phyloP scores from a whole-genome alignment of 306 rosid genomes.

The Cercis canadensis region DNA sequence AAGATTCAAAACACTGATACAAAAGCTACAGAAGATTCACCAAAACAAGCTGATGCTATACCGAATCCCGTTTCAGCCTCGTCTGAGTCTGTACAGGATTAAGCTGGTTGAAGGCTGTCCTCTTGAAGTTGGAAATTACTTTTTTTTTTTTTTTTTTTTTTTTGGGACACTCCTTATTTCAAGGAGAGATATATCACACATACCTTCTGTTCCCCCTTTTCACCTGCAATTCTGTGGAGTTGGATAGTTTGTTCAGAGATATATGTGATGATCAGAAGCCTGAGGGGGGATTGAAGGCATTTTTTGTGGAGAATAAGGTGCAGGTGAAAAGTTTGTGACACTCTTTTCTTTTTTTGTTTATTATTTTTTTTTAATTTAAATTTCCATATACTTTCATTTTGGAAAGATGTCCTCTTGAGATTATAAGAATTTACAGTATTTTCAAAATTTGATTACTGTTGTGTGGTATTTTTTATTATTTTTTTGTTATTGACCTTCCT shows the following conservation, averaged over 20 bases:
- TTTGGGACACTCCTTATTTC: constrained; percentile 37
- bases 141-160: too few relatives aligned
- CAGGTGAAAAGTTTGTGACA: constrained; percentile 74
- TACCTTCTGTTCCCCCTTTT: constrained; percentile 68
- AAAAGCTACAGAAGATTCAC: constrained; percentile 50
- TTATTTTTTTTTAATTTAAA: neutral
- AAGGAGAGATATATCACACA: constrained; percentile 57
- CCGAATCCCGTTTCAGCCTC: constrained; percentile 52
- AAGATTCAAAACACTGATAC: constrained; percentile 55
- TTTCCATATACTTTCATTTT: constrained; percentile 1
- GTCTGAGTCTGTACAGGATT: constrained; percentile 61
- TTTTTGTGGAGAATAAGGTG: constrained; percentile 86
- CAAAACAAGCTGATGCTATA: constrained; percentile 56
- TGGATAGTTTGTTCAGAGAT: constrained; percentile 58
- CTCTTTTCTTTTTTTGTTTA: neutral
- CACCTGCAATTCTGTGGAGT: constrained; percentile 65
- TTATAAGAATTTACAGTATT: constrained; percentile 6
- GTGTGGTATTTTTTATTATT: neutral
- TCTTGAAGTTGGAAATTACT: constrained; percentile 22
- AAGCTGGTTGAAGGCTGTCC: constrained; percentile 46
- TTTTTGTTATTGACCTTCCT: neutral
- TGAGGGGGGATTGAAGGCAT: constrained; percentile 65
- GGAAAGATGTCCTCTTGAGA: constrained; percentile 31
- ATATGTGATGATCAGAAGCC: constrained; percentile 47
- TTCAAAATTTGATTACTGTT: neutral